phyloP scores from a whole-genome alignment of 192 early-diverging fungal species.

The Rhizophagus clarus region DNA sequence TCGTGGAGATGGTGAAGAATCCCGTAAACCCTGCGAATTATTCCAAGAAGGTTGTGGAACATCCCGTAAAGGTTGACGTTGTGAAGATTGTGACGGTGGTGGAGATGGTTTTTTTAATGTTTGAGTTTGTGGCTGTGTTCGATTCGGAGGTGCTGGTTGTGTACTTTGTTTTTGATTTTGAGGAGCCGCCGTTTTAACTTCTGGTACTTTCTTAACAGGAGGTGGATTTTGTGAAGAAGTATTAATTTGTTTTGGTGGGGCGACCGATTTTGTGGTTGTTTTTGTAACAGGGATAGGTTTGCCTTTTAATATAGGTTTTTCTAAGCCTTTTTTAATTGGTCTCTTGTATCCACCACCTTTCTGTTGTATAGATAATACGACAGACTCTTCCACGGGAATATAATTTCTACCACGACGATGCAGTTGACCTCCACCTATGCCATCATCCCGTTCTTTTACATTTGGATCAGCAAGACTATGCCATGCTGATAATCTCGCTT shows the following conservation, averaged over 20 bases:
- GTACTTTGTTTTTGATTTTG: too few relatives aligned
- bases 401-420: slow-evolving; percentile 23
- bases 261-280: not conserved
- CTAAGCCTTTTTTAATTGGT: not conserved
- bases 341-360: not conserved
- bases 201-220: too few relatives aligned
- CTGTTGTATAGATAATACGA: slow-evolving; percentile 14
- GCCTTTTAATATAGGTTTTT: not conserved
- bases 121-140: not conserved
- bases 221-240: too few relatives aligned
- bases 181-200: too few relatives aligned
- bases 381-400: slow-evolving; percentile 5
- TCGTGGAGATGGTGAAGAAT: too few relatives aligned
- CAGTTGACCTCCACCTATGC: slow-evolving; percentile 15
- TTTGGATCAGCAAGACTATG: slow-evolving; percentile 10
- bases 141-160: too few relatives aligned
- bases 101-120: not conserved
- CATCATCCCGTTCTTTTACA: not conserved
- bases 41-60: not conserved
- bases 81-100: slow-evolving; percentile 5
- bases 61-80: too few relatives aligned
- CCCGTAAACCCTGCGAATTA: too few relatives aligned
- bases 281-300: not conserved
- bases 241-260: too few relatives aligned
- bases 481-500: not conserved